phyloP scores from a whole-genome alignment of 192 early-diverging fungal genomes.

The Allomyces macrogynus region DNA sequence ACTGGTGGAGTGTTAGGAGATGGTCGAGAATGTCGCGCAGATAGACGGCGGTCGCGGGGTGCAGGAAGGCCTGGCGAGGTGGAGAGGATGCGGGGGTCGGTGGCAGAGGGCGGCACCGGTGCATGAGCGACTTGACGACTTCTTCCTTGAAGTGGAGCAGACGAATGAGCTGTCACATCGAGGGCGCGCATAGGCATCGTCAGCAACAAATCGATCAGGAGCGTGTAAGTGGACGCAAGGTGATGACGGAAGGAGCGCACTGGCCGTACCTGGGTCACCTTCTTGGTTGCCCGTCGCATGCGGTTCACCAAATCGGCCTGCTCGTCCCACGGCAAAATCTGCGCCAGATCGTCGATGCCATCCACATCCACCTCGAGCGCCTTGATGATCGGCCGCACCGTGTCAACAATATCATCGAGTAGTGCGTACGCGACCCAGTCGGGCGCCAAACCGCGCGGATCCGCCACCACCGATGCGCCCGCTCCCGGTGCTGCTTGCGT shows the following conservation, averaged over 20 bases:
- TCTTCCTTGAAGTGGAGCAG: slow-evolving; percentile 4
- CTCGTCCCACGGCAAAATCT: slow-evolving; percentile 12
- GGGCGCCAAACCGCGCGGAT: neutral
- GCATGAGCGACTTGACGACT: slow-evolving; percentile 5
- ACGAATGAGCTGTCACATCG: neutral
- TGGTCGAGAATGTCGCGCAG: slow-evolving; percentile 21
- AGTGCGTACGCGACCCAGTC: neutral
- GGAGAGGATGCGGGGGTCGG: no score
- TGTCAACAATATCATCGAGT: neutral
- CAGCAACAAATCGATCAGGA: no score
- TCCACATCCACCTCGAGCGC: slow-evolving; percentile 2
- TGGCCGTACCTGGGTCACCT: slow-evolving; percentile 15
- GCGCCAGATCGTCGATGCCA: slow-evolving; percentile 13
- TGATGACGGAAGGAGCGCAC: no score
- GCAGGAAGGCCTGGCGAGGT: neutral
- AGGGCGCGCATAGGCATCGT: no score
- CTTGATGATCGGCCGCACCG: neutral
- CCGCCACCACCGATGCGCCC: no score
- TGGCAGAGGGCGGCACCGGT: neutral
- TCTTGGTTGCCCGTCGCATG: slow-evolving; percentile 32
- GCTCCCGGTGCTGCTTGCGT: no score
- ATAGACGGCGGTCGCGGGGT: slow-evolving; percentile 17
- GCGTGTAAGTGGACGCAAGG: no score
- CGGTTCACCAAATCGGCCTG: slow-evolving; percentile 33
- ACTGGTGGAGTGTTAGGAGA: slow-evolving; percentile 11